Base-by-base conservation (phyloP, 805 yeast genomes). In the Zygotorulaspora florentina region DNA sequence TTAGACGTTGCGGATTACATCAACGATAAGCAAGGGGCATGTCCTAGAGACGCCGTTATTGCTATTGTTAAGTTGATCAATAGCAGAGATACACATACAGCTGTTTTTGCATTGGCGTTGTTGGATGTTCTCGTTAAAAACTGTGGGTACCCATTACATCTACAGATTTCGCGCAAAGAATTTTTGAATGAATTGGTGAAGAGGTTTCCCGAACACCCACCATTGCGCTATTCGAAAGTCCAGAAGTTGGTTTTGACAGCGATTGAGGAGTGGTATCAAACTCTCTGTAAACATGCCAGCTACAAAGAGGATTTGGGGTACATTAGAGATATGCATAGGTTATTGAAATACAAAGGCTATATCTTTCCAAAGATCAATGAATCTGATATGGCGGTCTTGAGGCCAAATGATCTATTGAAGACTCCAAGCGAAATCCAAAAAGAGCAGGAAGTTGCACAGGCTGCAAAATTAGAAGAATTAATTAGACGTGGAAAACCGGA, bases 241-340 rank as follows among this genome's bases (percentile, higher is more conserved):
- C 98, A 93, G 64, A 74, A 88, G 62, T 74, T 89, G 56, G 81
- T 91, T 52, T 74, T 93, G 59, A 90, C 93, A 48, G 87, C 90
- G 46, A 85, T 93, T 59, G 96, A 91, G 67, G 98, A 93, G 66
- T 93, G 99, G 99, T 82, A 87, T 64, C 95, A 87, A 65, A 91
- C 98, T 1, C 81, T 93, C 45, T 91, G 97, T 67, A 81, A 83
- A 58, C 88, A 93, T 43, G 81, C 96, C 23, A 77, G 87, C 60
- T 87, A 93, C 67, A 87, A 87, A 63, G 95, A 89, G 36, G 99
- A 93, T 64, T 73, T 93, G 57, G 93, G 90, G 2, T 87, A 85
- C 64, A 86, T 93, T 55, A 80, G 93, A 55, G 99, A 93, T 62
- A 93, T 93, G 99, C 96, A 90, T 71, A 76, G 97, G 45, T 73